Conservation (phyloP, 192 early-diverging fungal species). For the Backusella australiensis region DNA sequence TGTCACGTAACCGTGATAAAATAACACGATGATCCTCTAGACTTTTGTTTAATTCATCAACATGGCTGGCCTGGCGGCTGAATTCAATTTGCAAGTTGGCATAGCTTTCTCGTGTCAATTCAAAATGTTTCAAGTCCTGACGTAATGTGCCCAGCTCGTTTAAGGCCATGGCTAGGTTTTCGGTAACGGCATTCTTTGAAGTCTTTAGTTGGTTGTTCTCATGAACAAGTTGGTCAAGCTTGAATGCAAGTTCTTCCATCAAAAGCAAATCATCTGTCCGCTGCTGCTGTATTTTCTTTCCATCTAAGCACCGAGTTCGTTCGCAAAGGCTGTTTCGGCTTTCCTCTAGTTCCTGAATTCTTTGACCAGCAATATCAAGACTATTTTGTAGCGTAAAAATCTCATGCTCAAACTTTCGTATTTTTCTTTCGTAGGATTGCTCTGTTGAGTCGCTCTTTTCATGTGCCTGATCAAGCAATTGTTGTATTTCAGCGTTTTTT, state of each 20-base stretch:
- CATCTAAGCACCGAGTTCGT: background rate
- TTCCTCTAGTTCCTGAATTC: slow-evolving; percentile 33
- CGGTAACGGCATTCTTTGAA: slow-evolving; percentile 27
- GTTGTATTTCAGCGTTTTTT: slow-evolving; percentile 26
- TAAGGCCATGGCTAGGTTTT: slow-evolving; percentile 13
- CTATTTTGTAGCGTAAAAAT: slow-evolving; percentile 16
- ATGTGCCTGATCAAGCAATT: slow-evolving; percentile 6
- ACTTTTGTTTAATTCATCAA: slow-evolving; percentile 27
- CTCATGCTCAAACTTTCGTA: slow-evolving; percentile 22
- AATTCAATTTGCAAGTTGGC: slow-evolving; percentile 25
- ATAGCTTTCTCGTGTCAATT: slow-evolving; percentile 28
- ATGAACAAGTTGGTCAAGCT: slow-evolving; percentile 26
- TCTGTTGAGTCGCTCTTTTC: slow-evolving; percentile 6
- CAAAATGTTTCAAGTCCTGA: slow-evolving; percentile 26
- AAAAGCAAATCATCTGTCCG: slow-evolving; percentile 6
- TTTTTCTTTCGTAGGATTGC: slow-evolving; percentile 10
- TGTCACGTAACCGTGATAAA: slow-evolving; percentile 15
- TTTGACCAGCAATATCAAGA: slow-evolving; percentile 29
- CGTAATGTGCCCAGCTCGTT: slow-evolving; percentile 21
- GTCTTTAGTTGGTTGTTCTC: slow-evolving; percentile 24
- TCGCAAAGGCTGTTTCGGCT: background rate
- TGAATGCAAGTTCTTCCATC: slow-evolving; percentile 11
- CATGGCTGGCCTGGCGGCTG: slow-evolving; percentile 26
- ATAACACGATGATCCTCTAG: slow-evolving; percentile 40
- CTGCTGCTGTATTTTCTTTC: background rate